These are phyloP conservation scores for Podila clonocystis DNA, from an alignment of 192 early-diverging fungal genomes.

Conservation along the genomic window DNA sequence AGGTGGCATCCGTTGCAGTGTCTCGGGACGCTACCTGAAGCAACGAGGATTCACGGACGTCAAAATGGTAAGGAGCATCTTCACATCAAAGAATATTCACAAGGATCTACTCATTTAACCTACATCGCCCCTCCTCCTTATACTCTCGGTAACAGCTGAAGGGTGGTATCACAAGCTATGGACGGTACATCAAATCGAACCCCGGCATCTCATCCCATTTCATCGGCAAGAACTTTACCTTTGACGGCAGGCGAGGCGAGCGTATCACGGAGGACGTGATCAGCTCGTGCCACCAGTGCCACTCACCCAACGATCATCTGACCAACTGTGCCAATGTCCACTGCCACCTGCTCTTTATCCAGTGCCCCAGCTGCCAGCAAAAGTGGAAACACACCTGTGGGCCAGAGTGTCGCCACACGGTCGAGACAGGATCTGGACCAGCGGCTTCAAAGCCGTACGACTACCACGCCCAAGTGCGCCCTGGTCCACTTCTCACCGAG, in stretches of 20 bases:
- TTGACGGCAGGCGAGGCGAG: constrained; percentile 80
- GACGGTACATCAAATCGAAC: constrained; percentile 61
- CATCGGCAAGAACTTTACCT: constrained; percentile 83
- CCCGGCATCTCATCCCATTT: constrained; percentile 64
- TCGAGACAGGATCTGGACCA: constrained; percentile 23
- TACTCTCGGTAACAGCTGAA: constrained; percentile 47
- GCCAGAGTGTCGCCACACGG: constrained; percentile 29
- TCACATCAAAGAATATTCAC: neutral
- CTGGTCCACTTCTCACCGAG: constrained; percentile 9
- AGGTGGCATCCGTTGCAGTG: constrained; percentile 83
- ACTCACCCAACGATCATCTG: constrained; percentile 64
- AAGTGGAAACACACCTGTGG: constrained; percentile 63
- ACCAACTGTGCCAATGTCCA: constrained; percentile 78
- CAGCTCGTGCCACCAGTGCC: constrained; percentile 74
- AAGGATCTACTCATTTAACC: neutral
- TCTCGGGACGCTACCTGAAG: constrained; percentile 77
- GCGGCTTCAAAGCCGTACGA: constrained; percentile 33
- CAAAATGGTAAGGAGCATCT: constrained; percentile 50
- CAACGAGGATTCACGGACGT: constrained; percentile 70
- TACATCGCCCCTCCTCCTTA: neutral
- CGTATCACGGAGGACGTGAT: constrained; percentile 71
- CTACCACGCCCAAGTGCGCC: constrained; percentile 40
- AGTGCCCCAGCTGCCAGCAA: constrained; percentile 65
- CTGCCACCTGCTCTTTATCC: constrained; percentile 79
- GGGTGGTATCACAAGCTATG: constrained; percentile 82